Evolutionary conservation across 2,329 filamentous ascomycete species (phyloP).

Genomic region (Cercospora zeae-maydis): DNA sequence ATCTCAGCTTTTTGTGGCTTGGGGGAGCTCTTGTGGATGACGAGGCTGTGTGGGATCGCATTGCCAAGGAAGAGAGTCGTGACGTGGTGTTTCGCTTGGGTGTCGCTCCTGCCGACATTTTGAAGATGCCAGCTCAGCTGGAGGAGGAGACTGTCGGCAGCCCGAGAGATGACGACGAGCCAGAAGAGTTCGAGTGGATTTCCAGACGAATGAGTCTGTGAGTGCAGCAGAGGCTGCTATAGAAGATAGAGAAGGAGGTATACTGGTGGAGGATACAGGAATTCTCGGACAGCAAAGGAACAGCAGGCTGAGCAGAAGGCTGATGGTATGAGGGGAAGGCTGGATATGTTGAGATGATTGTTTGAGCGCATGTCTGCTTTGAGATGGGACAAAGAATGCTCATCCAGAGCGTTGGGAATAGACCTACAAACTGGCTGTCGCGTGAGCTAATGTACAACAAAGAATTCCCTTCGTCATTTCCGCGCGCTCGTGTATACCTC

Average conservation of each 20-base stretch:
- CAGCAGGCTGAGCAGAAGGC: neutral
- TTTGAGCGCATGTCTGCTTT: neutral
- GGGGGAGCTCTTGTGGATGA: neutral
- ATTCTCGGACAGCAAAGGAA: neutral
- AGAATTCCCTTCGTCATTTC: neutral
- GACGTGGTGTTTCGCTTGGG: neutral
- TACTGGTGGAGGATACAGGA: neutral
- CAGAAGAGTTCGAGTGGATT: neutral
- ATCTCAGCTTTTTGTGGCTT: neutral
- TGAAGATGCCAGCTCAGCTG: neutral
- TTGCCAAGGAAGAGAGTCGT: neutral
- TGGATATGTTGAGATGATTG: neutral
- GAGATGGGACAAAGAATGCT: neutral
- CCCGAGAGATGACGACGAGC: neutral
- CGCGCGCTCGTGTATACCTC: neutral
- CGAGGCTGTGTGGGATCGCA: neutral
- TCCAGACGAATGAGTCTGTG: neutral
- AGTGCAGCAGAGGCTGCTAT: neutral
- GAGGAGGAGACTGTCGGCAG: neutral
- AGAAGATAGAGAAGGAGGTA: neutral
- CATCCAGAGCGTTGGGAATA: neutral
- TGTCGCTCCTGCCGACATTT: neutral
- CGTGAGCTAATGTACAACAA: neutral
- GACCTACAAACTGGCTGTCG: neutral
- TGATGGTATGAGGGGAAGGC: neutral